Conservation (phyloP, 1,284 basidiomycete genomes). For the Austropuccinia psidii region DNA sequence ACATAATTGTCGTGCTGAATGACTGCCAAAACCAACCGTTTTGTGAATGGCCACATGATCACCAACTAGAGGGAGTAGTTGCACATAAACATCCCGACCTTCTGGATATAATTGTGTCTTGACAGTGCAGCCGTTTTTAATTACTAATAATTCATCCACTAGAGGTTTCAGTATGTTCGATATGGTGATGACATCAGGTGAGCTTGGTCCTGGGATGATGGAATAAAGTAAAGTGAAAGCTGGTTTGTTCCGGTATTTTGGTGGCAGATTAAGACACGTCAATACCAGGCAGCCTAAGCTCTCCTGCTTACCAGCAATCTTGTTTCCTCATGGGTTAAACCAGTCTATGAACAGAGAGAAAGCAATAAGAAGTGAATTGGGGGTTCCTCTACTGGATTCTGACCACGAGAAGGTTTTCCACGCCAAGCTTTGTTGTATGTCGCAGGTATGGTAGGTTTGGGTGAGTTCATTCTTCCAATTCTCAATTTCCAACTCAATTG, state of each 20-base stretch:
- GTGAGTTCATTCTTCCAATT: too few relatives aligned
- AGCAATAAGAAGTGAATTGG: background rate
- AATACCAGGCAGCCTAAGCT: background rate
- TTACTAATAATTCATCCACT: background rate
- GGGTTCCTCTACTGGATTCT: background rate
- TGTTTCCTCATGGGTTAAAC: constrained; percentile 19
- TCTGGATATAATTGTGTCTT: background rate
- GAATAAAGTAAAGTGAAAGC: too few relatives aligned
- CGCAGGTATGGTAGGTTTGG: too few relatives aligned
- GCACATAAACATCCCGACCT: background rate
- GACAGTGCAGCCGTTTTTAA: background rate
- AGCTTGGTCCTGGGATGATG: background rate
- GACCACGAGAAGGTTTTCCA: background rate
- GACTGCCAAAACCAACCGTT: constrained; percentile 3
- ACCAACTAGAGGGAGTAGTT: background rate
- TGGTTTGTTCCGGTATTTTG: too few relatives aligned
- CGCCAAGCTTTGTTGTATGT: constrained; percentile 6
- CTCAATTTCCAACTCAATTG: too few relatives aligned
- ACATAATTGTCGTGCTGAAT: background rate
- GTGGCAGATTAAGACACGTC: constrained; percentile 3
- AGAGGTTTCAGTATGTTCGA: background rate
- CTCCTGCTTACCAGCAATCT: background rate
- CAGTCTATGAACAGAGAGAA: constrained; percentile 23
- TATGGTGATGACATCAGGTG: constrained; percentile 18
- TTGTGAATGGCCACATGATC: constrained; percentile 17